A percentile compares a stretch with the other conserved stretches of the same genome.
These are phyloP conservation scores for Suhomyces pyralidae DNA, from an alignment of 805 yeast species.

Conservation along the genomic window DNA sequence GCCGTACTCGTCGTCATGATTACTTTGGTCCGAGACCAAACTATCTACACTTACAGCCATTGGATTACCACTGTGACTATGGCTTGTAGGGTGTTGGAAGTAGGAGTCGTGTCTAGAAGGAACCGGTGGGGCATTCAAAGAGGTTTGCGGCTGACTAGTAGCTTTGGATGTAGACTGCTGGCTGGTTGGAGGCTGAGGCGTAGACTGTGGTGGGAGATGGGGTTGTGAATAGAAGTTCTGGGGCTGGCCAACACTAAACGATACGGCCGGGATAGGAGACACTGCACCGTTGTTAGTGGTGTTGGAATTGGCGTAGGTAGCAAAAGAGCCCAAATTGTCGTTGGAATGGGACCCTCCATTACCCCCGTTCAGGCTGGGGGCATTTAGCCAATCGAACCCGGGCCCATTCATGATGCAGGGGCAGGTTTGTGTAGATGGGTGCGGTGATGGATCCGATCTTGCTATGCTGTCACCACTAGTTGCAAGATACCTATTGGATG, in stretches of 20 bases:
- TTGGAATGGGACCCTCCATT: neutral
- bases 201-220: neutral
- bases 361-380: constrained; percentile 14
- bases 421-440: neutral
- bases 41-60: constrained; percentile 6
- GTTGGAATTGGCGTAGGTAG: neutral
- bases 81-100: constrained; percentile 13
- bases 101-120: constrained; percentile 9
- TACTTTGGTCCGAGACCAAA: constrained; percentile 12
- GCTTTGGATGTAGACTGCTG: neutral
- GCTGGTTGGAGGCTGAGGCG: too few relatives aligned
- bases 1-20: constrained; percentile 27
- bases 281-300: constrained; percentile 1
- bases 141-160: neutral
- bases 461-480: neutral
- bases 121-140: constrained; percentile 7
- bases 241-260: constrained; percentile 32
- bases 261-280: constrained; percentile 50
- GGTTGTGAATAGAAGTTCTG: neutral
- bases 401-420: constrained; percentile 21
- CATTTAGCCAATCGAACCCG: constrained; percentile 55
- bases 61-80: neutral
- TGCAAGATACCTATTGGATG: neutral
- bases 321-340: neutral
- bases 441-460: neutral